Evolutionary conservation across 768 basidiomycete genomes (phyloP), one percentile per base, ranked within the genome.

Genomic region (Lyophyllum shimeji): DNA sequence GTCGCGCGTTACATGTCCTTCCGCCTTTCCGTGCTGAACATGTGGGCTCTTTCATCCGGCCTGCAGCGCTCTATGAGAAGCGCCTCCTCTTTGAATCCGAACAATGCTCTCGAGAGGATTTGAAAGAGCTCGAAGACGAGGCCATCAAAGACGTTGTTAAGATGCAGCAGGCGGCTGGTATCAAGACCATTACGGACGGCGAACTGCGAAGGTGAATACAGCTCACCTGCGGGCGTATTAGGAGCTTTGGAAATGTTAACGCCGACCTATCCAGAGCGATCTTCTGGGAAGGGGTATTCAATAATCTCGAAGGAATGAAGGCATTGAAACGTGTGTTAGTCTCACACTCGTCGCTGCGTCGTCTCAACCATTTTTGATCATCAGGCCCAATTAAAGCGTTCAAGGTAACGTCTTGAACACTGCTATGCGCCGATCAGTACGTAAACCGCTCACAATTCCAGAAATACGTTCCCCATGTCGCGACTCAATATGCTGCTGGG

Each of bases 261-360:
- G 21, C 23, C n/a, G 25, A 21, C 33, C 27, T 11, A 6, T 24
- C 4, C 61, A 84, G 83, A 62, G 73, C 72, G 44, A 74, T 77
- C 67, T 86, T 83, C 63, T 84, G 72, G 55, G 82, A 86, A 44
- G 85, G 85, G 9, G 82, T 86, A 17, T 85, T 85, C 65, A 78
- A 86, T 61, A 82, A 80, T 54, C 67, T 87, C 40, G 78, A 82
- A 46, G 85, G 85, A 45, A 85, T 86, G 80, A 73, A 33, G 42
- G 20, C 29, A 9, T 3, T 45, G 13, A 27, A 44, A 29, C 17
- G 55, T 57, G 25, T 18, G 50, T 17, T 49, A 2, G 29, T 37
- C 43, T 11, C 46, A 37, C n/a, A n/a, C 17, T 9, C n/a, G n/a
- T 21, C n/a, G 5, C 2, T 20, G 11, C 40, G 7, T 24, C 42